These are phyloP conservation scores for Toxicodendron radicans DNA, from an alignment of 345 rosid genomes.

Conservation along the genomic window DNA sequence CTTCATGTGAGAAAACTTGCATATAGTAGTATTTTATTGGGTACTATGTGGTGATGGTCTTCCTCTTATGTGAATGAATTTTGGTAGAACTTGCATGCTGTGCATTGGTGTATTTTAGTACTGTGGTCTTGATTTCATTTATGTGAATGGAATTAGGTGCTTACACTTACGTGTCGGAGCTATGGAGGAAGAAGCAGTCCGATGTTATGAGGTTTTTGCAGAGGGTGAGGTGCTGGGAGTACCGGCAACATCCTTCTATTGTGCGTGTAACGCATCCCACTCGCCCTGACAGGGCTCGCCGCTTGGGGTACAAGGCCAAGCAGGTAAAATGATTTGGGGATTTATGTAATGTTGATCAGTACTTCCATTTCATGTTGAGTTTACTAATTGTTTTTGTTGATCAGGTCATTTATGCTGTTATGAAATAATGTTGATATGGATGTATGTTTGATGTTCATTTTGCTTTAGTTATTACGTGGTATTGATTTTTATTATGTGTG, in stretches of 20 bases:
- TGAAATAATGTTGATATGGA: background rate
- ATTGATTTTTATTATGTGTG: background rate
- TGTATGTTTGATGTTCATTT: background rate
- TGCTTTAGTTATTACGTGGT: background rate
- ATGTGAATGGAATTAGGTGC: slow-evolving; percentile 48
- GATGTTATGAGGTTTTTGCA: slow-evolving; percentile 98
- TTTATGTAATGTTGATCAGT: background rate
- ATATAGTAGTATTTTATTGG: background rate
- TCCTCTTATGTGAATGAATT: too few relatives aligned
- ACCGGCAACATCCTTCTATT: slow-evolving; percentile 93
- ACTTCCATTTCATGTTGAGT: background rate
- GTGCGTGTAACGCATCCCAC: slow-evolving; percentile 90
- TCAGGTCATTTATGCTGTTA: background rate
- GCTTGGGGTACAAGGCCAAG: slow-evolving; percentile 97
- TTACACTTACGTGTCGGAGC: slow-evolving; percentile 93
- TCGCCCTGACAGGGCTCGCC: slow-evolving; percentile 97
- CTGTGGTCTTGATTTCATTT: background rate
- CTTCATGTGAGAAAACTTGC: too few relatives aligned
- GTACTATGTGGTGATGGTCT: too few relatives aligned
- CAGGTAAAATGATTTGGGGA: slow-evolving; percentile 47
- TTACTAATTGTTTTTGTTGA: background rate
- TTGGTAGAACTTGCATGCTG: background rate
- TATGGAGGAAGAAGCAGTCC: slow-evolving; percentile 99
- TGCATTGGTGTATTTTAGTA: background rate
- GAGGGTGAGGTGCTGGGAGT: slow-evolving; percentile 99